Percentiles rank a stretch among this genome's conserved stretches.
Conservation (phyloP, 2,329 filamentous ascomycete genomes). For the Venturia aucupariae region DNA sequence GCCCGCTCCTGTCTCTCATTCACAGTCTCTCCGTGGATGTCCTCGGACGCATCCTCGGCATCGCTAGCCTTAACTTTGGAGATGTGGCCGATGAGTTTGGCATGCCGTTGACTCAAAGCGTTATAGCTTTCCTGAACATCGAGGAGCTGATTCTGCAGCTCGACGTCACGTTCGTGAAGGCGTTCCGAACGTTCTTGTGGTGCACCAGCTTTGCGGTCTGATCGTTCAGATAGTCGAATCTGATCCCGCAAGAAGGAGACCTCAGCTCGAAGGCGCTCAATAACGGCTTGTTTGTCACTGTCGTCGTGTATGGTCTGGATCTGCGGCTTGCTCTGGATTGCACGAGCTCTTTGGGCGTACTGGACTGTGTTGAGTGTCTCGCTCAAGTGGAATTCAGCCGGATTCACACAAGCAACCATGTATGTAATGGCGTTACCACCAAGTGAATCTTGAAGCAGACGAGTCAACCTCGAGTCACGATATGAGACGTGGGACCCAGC, state of each 20-base stretch:
- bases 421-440: conserved; percentile 97
- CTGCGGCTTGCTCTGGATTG: conserved; percentile 93
- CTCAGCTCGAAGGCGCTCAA: conserved; percentile 88
- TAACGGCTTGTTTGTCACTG: conserved; percentile 84
- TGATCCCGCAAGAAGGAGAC: conserved; percentile 90
- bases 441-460: conserved; percentile 88
- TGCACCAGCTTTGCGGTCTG: conserved; percentile 46
- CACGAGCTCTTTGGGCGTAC: conserved; percentile 90
- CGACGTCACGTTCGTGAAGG: conserved; percentile 73
- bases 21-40: conserved; percentile 64
- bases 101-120: conserved; percentile 81
- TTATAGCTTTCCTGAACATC: conserved; percentile 93
- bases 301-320: conserved; percentile 88
- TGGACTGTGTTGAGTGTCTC: conserved; percentile 95
- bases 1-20: conserved; percentile 87
- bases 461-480: conserved; percentile 92
- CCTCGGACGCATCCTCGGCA: conserved; percentile 35
- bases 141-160: conserved; percentile 87
- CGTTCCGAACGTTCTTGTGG: conserved; percentile 67
- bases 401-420: conserved; percentile 98
- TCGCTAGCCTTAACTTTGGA: conserved; percentile 65
- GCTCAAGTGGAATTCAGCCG: conserved; percentile 92
- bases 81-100: conserved; percentile 90
- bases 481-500: conserved; percentile 90
- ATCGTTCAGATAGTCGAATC: conserved; percentile 71